These are phyloP conservation scores for Irpex lacteus DNA, from an alignment of 1,284 basidiomycete species.

Conservation along the genomic window DNA sequence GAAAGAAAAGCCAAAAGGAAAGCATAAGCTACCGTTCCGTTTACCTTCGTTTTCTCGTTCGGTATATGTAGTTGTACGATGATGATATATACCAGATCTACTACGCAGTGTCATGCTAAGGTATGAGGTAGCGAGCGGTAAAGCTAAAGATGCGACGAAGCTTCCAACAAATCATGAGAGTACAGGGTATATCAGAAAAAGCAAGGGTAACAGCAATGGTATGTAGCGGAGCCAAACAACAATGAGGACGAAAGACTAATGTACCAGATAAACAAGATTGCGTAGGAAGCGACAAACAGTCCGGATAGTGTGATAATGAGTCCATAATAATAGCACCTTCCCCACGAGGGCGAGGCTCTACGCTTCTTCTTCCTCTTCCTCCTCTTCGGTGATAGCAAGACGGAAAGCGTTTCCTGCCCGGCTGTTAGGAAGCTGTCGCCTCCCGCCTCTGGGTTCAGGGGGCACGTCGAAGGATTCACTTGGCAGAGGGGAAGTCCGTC, in stretches of 20 bases:
- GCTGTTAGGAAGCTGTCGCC: slow-evolving; percentile 59
- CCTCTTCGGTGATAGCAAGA: slow-evolving; percentile 72
- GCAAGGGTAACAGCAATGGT: not conserved
- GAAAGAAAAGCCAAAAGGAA: slow-evolving; percentile 26
- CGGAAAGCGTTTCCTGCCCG: slow-evolving; percentile 63
- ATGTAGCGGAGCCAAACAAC: not conserved
- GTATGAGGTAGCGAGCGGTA: not conserved
- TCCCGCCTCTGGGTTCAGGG: slow-evolving; percentile 42
- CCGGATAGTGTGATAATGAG: not conserved
- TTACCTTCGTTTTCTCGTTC: not conserved
- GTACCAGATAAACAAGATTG: not conserved
- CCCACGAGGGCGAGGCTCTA: not conserved
- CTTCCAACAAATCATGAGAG: not conserved
- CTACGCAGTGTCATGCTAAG: not conserved
- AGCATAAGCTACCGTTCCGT: not conserved
- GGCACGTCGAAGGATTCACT: slow-evolving; percentile 46
- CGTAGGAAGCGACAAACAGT: not conserved
- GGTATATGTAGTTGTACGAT: not conserved
- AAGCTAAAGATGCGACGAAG: not conserved
- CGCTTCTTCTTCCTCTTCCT: slow-evolving; percentile 68
- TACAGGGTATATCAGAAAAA: slow-evolving; percentile 2
- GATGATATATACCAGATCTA: not conserved
- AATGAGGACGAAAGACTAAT: not conserved
- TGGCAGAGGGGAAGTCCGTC: slow-evolving; percentile 55
- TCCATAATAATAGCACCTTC: not conserved